A percentile compares a stretch with the other conserved stretches of the same genome.
These are phyloP conservation scores for Pterocarpus santalinus DNA, from an alignment of 306 rosid genomes.

Conservation along the genomic window DNA sequence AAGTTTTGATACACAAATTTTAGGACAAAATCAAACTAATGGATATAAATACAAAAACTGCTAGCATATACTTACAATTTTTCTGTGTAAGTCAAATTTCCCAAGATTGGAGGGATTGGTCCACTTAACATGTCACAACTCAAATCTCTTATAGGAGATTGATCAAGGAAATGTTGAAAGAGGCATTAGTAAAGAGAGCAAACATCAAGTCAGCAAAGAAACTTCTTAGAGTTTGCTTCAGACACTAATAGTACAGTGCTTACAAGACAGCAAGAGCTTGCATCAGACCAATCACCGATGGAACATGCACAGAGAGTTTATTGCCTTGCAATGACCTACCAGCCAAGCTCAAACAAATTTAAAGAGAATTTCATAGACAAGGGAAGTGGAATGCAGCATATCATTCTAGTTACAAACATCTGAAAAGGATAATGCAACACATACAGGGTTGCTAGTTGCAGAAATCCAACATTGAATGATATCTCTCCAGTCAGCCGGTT, in stretches of 20 bases:
- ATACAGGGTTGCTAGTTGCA: conserved; percentile 91
- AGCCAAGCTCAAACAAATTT: conserved; percentile 29
- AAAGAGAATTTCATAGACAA: conserved; percentile 22
- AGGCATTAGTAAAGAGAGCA: not conserved
- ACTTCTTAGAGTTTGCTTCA: conserved; percentile 11
- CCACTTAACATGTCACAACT: conserved; percentile 87
- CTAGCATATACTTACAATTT: conserved; percentile 71
- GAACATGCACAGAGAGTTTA: conserved; percentile 82
- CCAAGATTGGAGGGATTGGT: conserved; percentile 85
- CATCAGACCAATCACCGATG: conserved; percentile 95
- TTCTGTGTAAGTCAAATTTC: conserved; percentile 91
- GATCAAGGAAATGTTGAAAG: not conserved
- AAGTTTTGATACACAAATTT: not conserved
- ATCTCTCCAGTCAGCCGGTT: conserved; percentile 83
- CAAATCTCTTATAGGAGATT: conserved; percentile 69
- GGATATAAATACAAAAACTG: not conserved
- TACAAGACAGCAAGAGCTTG: conserved; percentile 99
- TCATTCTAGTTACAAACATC: not conserved
- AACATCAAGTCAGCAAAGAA: not conserved
- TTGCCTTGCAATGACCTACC: conserved; percentile 93
- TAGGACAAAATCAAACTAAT: not conserved
- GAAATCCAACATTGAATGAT: conserved; percentile 88
- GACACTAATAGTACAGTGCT: conserved; percentile 47
- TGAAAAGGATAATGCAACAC: conserved; percentile 35
- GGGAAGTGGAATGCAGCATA: not conserved